phyloP scores from a whole-genome alignment of 2,329 filamentous ascomycete genomes.

The Tolypocladium tundrense region DNA sequence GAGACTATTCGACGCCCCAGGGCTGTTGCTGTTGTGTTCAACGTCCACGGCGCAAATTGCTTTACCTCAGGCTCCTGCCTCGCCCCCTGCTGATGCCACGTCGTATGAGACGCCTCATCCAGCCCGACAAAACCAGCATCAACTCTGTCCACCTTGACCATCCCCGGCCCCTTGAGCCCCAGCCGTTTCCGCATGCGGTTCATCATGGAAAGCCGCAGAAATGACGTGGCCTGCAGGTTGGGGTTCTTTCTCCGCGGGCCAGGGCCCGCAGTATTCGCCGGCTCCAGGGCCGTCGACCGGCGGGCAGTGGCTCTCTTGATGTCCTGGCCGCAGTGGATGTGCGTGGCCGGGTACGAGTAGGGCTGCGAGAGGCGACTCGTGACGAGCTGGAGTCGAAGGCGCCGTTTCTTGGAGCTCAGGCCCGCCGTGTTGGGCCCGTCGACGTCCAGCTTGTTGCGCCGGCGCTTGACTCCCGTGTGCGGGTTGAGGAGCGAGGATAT shows the following conservation, averaged over 20 bases:
- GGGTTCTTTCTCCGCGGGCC: constrained; percentile 26
- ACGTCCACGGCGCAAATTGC: too few relatives aligned
- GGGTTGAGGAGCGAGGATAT: constrained; percentile 5
- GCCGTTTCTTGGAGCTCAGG: constrained; percentile 55
- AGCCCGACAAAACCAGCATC: neutral
- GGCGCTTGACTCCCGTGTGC: constrained; percentile 32
- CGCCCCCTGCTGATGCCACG: neutral
- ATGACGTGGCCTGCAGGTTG: constrained; percentile 36
- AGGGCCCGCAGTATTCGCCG: constrained; percentile 5
- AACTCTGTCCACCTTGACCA: neutral
- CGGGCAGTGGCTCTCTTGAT: constrained; percentile 20
- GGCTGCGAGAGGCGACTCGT: constrained; percentile 61
- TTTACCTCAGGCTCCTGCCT: neutral
- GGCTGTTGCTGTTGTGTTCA: neutral
- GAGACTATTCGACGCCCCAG: neutral
- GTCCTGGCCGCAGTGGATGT: constrained; percentile 45
- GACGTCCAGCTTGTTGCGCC: constrained; percentile 44
- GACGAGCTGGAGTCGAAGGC: constrained; percentile 51
- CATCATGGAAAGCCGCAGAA: constrained; percentile 56
- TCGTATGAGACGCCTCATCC: neutral
- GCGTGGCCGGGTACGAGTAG: constrained; percentile 58
- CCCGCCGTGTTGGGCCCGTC: constrained; percentile 43
- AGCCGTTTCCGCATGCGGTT: constrained; percentile 46
- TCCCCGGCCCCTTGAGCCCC: constrained; percentile 3
- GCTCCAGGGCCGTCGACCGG: constrained; percentile 29